Percentiles rank a stretch among this genome's conserved stretches.
Conservation (phyloP, 2,329 filamentous ascomycete species). For the Exophiala oligosperma region DNA sequence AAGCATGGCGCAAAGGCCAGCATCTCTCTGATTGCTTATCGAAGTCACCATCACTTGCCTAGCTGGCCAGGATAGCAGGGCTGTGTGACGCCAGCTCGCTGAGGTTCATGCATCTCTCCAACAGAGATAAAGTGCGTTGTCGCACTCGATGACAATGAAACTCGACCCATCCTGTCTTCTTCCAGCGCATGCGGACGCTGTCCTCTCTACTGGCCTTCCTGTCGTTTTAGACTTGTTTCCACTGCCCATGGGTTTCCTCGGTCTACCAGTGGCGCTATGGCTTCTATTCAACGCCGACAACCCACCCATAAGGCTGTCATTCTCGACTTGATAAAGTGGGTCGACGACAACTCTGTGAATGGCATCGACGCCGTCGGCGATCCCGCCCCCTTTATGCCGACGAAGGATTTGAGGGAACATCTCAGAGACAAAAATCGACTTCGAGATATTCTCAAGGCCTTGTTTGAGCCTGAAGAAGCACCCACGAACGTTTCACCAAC, state of each 20-base stretch:
- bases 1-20: background rate
- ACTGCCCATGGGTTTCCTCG: background rate
- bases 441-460: background rate
- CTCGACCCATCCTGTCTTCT: background rate
- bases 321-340: background rate
- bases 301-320: background rate
- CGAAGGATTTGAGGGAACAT: constrained; percentile 7
- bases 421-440: background rate
- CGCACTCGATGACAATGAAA: background rate
- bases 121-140: background rate
- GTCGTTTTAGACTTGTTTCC: constrained; percentile 15
- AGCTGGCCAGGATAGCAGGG: background rate
- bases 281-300: background rate
- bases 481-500: background rate
- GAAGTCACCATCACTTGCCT: background rate
- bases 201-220: constrained; percentile 28
- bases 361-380: background rate
- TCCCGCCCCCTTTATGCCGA: constrained; percentile 9
- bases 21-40: background rate
- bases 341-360: background rate
- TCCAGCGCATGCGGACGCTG: background rate
- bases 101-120: background rate
- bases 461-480: background rate
- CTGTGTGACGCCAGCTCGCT: background rate
- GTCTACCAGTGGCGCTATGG: background rate